These are phyloP conservation scores for Incumbomyces lentus DNA, from an alignment of 2,329 filamentous ascomycete genomes.

Conservation along the genomic window DNA sequence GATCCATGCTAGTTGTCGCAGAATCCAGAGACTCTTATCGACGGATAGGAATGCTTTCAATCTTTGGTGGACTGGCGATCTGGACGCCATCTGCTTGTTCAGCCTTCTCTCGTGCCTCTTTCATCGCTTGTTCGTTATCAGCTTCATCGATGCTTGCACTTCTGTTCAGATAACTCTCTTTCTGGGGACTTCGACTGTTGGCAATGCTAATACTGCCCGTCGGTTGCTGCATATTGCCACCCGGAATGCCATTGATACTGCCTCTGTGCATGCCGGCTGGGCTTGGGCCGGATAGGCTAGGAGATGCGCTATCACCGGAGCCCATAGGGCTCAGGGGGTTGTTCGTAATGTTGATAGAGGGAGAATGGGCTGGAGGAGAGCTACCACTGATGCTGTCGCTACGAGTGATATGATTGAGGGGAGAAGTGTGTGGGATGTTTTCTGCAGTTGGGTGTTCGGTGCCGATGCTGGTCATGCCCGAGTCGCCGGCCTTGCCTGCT, in stretches of 20 bases:
- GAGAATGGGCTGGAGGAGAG: slow-evolving; percentile 20
- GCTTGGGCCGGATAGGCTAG: background rate
- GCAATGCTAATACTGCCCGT: slow-evolving; percentile 23
- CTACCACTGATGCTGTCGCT: slow-evolving; percentile 26
- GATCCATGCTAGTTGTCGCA: background rate
- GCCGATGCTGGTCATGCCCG: slow-evolving; percentile 86
- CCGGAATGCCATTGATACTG: slow-evolving; percentile 35
- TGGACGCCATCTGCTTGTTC: slow-evolving; percentile 23
- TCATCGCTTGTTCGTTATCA: slow-evolving; percentile 42
- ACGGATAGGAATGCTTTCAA: slow-evolving; percentile 54
- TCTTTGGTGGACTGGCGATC: slow-evolving; percentile 33
- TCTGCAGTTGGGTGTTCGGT: slow-evolving; percentile 90
- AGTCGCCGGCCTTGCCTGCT: slow-evolving; percentile 89
- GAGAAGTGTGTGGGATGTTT: slow-evolving; percentile 82
- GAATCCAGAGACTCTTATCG: slow-evolving; percentile 33
- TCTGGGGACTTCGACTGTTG: slow-evolving; percentile 69
- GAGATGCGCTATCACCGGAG: slow-evolving; percentile 12
- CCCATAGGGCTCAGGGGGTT: slow-evolving; percentile 17
- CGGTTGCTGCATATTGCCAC: slow-evolving; percentile 8
- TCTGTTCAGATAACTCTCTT: slow-evolving; percentile 80
- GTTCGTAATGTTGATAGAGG: slow-evolving; percentile 8
- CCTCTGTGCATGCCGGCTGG: slow-evolving; percentile 30
- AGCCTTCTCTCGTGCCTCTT: slow-evolving; percentile 29
- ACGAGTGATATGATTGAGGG: slow-evolving; percentile 41
- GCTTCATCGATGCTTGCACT: slow-evolving; percentile 58